These are phyloP conservation scores for Myxozyma mucilagina DNA, from an alignment of 805 yeast species.

Conservation along the genomic window DNA sequence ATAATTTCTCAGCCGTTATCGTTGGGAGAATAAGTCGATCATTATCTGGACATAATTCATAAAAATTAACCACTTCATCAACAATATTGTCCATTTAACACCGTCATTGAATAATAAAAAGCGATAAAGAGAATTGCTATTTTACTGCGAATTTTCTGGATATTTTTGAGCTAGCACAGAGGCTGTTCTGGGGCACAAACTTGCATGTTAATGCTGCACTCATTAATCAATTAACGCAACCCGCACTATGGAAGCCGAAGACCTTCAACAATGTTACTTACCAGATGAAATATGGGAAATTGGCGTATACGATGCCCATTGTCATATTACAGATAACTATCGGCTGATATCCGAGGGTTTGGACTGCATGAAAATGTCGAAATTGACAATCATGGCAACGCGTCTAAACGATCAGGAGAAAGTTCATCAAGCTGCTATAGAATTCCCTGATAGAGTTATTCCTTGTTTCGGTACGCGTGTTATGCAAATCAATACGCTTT, in stretches of 20 bases:
- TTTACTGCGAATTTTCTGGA: neutral
- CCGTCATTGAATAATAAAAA: no score
- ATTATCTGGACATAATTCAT: no score
- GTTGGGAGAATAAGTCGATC: no score
- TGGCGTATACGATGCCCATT: slow-evolving; percentile 42
- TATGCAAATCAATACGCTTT: neutral
- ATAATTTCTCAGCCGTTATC: neutral
- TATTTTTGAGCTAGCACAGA: no score
- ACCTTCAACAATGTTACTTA: neutral
- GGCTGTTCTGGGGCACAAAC: no score
- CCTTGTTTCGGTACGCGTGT: slow-evolving; percentile 40
- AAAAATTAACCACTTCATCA: no score
- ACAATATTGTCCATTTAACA: no score
- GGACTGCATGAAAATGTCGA: slow-evolving; percentile 22
- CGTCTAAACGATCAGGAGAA: slow-evolving; percentile 39
- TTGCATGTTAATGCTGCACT: no score
- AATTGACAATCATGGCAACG: slow-evolving; percentile 43
- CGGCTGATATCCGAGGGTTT: slow-evolving; percentile 29
- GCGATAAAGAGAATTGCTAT: neutral
- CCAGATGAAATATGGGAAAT: slow-evolving; percentile 6
- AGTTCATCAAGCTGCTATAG: slow-evolving; percentile 37
- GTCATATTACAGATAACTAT: slow-evolving; percentile 44
- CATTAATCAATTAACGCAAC: neutral
- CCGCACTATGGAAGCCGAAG: neutral
- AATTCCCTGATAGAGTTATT: slow-evolving; percentile 36